These are phyloP conservation scores for Candida sojae DNA, from an alignment of 1,139 yeast species.

Conservation along the genomic window DNA sequence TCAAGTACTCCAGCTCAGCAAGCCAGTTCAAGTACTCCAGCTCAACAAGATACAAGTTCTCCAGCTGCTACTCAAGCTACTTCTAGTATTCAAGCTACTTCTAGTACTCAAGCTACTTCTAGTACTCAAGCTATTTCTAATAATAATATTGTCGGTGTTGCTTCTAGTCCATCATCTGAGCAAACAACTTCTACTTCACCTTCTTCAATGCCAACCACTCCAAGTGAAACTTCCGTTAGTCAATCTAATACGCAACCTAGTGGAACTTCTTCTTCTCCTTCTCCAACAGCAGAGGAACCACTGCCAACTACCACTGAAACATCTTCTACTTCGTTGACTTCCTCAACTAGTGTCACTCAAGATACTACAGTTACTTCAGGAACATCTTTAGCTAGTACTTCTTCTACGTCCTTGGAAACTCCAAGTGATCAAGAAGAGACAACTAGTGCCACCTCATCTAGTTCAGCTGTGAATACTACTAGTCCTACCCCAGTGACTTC, in stretches of 20 bases:
- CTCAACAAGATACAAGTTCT: neutral
- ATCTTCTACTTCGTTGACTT: conserved; percentile 2
- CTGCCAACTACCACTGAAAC: conserved; percentile 4
- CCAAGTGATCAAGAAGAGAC: neutral
- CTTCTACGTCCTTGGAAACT: neutral
- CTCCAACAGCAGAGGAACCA: neutral
- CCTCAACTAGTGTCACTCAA: conserved; percentile 4
- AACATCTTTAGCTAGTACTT: neutral
- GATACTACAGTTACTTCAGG: conserved; percentile 6
- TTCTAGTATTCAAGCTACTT: no score
- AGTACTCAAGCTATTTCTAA: neutral
- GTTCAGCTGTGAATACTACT: neutral
- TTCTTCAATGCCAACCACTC: neutral
- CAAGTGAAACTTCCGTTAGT: conserved; percentile 2
- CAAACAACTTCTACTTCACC: neutral
- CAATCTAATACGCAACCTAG: neutral
- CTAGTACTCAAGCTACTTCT: neutral
- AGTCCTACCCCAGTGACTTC: neutral
- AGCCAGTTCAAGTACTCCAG: neutral
- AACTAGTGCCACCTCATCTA: neutral
- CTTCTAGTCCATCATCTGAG: neutral
- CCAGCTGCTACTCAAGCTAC: no score
- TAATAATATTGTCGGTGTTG: neutral
- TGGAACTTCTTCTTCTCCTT: conserved; percentile 4
- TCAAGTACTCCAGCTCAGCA: neutral